A percentile compares a stretch with the other conserved stretches of the same genome.
These are phyloP conservation scores for Hypsizygus ulmarius DNA, from an alignment of 1,284 basidiomycete genomes.

Conservation along the genomic window DNA sequence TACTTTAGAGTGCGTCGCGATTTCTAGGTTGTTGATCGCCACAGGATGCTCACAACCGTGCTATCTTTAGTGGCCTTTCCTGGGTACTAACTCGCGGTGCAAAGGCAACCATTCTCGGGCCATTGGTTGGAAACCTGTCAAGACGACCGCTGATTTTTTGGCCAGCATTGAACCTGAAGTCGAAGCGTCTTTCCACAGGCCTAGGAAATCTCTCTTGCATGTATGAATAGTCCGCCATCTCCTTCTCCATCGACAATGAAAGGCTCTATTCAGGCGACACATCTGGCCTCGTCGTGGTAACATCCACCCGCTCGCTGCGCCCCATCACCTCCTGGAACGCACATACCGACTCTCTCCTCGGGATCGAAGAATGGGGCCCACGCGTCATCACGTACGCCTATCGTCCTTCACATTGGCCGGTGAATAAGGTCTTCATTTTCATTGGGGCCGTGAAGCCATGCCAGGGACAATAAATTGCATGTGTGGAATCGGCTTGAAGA, in stretches of 20 bases:
- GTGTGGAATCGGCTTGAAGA: conserved; percentile 60
- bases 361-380: conserved; percentile 69
- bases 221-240: conserved; percentile 39
- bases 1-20: no score
- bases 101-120: conserved; percentile 38
- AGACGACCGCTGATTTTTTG: conserved; percentile 38
- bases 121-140: conserved; percentile 51
- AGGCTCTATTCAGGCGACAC: conserved; percentile 81
- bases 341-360: conserved; percentile 73
- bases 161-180: conserved; percentile 37
- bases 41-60: no score
- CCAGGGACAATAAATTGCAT: conserved; percentile 80
- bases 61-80: conserved; percentile 8
- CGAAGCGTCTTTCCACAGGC: conserved; percentile 16
- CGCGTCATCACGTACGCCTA: conserved; percentile 66
- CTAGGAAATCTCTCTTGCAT: not conserved
- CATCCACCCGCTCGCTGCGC: conserved; percentile 70
- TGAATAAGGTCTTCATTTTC: not conserved
- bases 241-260: conserved; percentile 66
- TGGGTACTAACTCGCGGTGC: conserved; percentile 43
- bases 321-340: conserved; percentile 73
- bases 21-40: no score
- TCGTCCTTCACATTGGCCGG: not conserved
- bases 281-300: conserved; percentile 68
- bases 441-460: conserved; percentile 56